Conservation (phyloP, 2,329 filamentous ascomycete genomes). For the Chlorencoelia australis region DNA sequence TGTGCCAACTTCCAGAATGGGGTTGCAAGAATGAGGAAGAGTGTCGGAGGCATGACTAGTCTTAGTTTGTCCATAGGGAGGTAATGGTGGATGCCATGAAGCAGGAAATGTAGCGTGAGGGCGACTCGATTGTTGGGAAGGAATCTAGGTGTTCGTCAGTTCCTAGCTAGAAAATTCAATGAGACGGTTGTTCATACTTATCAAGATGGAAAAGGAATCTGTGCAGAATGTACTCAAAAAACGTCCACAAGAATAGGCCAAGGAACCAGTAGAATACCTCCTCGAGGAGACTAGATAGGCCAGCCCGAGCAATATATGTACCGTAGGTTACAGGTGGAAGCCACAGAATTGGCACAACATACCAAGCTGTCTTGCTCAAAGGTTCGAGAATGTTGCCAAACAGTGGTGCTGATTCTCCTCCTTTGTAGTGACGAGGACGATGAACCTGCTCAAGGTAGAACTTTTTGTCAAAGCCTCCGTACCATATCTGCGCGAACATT, state of each 20-base stretch:
- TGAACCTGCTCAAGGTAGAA: constrained; percentile 97
- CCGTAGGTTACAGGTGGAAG: constrained; percentile 71
- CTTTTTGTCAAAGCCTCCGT: constrained; percentile 79
- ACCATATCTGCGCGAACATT: constrained; percentile 80
- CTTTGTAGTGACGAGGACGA: constrained; percentile 89
- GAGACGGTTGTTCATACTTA: constrained; percentile 46
- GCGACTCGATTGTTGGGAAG: constrained; percentile 87
- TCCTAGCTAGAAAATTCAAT: background rate
- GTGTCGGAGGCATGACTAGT: constrained; percentile 88
- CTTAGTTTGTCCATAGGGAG: constrained; percentile 98
- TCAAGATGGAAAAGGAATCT: constrained; percentile 92
- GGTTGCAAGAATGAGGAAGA: constrained; percentile 73
- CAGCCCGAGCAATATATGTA: constrained; percentile 51
- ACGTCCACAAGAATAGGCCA: constrained; percentile 74
- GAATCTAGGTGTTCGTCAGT: constrained; percentile 43
- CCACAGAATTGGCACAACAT: constrained; percentile 76
- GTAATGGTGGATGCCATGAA: constrained; percentile 97
- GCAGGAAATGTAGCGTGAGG: constrained; percentile 80
- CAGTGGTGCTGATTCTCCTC: constrained; percentile 80
- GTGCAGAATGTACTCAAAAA: constrained; percentile 84
- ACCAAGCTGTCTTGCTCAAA: constrained; percentile 93
- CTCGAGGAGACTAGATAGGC: constrained; percentile 40
- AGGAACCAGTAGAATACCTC: constrained; percentile 54
- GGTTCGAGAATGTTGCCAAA: constrained; percentile 99
- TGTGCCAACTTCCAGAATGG: constrained; percentile 94